phyloP scores from a whole-genome alignment of 345 rosid species.

The Garcia nutans region DNA sequence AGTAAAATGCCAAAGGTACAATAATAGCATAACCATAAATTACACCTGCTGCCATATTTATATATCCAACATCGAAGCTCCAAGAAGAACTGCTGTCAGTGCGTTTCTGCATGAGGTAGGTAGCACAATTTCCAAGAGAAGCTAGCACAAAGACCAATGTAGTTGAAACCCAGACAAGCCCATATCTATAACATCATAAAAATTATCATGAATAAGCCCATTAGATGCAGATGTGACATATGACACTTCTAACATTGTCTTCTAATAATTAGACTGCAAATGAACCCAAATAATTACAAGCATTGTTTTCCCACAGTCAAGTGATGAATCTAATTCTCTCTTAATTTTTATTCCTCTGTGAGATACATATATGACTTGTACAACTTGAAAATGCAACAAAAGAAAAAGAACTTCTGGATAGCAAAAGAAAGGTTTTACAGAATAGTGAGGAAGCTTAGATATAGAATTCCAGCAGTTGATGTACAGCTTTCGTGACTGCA shows the following conservation, averaged over 20 bases:
- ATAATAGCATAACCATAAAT: slow-evolving; percentile 71
- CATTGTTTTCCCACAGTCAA: background rate
- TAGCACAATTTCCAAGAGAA: slow-evolving; percentile 82
- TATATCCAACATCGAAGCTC: slow-evolving; percentile 83
- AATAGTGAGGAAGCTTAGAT: no score
- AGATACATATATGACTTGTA: background rate
- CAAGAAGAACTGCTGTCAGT: slow-evolving; percentile 50
- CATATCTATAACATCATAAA: slow-evolving; percentile 59
- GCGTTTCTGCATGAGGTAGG: slow-evolving; percentile 70
- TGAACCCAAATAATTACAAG: background rate
- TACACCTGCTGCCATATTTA: slow-evolving; percentile 61
- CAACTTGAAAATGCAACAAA: background rate
- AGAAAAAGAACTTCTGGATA: background rate
- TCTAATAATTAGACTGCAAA: background rate
- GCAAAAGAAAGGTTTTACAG: background rate
- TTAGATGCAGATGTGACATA: background rate
- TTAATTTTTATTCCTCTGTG: background rate
- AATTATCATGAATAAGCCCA: background rate
- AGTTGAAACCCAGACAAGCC: slow-evolving; percentile 88
- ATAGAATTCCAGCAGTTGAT: background rate
- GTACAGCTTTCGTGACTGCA: background rate
- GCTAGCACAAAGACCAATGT: slow-evolving; percentile 80
- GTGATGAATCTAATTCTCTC: background rate
- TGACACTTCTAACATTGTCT: background rate
- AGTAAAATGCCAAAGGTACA: slow-evolving; percentile 83